Conservation (phyloP, 352 stramenopile species). For the Phytopythium cucurbitacearum region DNA sequence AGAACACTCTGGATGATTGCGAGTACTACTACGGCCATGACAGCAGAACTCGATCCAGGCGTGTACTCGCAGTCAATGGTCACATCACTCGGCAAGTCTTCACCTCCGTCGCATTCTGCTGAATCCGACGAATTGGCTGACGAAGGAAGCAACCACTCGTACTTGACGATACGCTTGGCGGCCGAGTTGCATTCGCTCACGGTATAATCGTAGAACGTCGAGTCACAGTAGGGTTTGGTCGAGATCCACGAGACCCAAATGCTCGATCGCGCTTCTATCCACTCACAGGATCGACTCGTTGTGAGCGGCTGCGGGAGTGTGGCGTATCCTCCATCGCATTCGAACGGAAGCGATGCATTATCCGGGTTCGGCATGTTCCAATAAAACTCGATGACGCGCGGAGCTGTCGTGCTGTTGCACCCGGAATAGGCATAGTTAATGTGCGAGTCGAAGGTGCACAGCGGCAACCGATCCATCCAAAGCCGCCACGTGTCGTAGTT, state of each 20-base stretch:
- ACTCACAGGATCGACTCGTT: conserved; percentile 25
- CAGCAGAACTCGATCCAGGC: conserved; percentile 1
- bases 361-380: conserved; percentile 13
- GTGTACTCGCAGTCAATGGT: conserved; percentile 12
- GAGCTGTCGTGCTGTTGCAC: conserved; percentile 6
- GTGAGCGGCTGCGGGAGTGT: conserved; percentile 10
- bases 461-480: conserved; percentile 4
- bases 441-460: conserved; percentile 8
- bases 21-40: conserved; percentile 7
- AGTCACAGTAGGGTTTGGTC: conserved; percentile 15
- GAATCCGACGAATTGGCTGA: conserved; percentile 3
- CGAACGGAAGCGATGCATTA: conserved; percentile 15
- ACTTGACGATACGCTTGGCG: conserved; percentile 2
- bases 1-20: conserved; percentile 11
- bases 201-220: conserved; percentile 23
- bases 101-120: conserved; percentile 10
- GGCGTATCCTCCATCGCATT: conserved; percentile 20
- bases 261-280: conserved; percentile 6
- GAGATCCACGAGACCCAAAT: conserved; percentile 19
- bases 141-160: conserved; percentile 15
- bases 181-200: conserved; percentile 9
- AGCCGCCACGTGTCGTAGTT: conserved; percentile 17
- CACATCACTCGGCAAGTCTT: conserved; percentile 1
- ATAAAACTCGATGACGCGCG: conserved; percentile 8
- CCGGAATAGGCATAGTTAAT: conserved; percentile 9